Base-by-base conservation (phyloP, 352 stramenopile genomes). In the Phytophthora pini region DNA sequence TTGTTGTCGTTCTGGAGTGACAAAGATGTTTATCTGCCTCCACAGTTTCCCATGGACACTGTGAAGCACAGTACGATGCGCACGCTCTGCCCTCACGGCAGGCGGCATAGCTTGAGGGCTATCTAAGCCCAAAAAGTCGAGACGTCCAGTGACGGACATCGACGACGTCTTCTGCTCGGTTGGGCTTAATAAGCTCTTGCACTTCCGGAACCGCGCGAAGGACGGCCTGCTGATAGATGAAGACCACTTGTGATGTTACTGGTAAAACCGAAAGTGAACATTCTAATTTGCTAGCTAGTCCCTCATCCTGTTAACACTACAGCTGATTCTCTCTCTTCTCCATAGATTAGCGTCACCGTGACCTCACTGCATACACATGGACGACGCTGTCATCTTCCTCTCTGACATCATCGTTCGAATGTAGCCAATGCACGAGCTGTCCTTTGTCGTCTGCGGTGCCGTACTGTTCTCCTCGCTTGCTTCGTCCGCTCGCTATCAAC, bases 71-170 rank as follows among this genome's bases (percentile, higher is more conserved):
- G 17, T 1, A 3, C n/a, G 15, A 20, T 56, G 56, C 38, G 27
- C 50, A 10, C 50, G 41, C n/a, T 61, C 41, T 40, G 54, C 54
- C 15, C 46, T 49, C 34, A 45, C 36, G 13, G 38, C 44, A 39
- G 26, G 47, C 5, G 38, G 46, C 47, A 65, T 58, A 12, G 31
- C 31, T 9, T 61, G 43, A 20, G 41, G 41, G n/a, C 41, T 65
- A 8, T 57, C 47, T 17, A 65, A 47, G 39, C 52, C 56, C 36
- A 17, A 45, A 9, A 58, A 46, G 47, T 65, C 46, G 47, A 58
- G 56, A 2, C 39, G 38, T 44, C 56, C 47, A 1, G 47, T 53
- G 24, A 58, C 56, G n/a, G 34, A 56, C 45, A 63, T 63, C 55
- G 47, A 38, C n/a, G 20, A 8, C n/a, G 56, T 44, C 56, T 51